phyloP scores from a whole-genome alignment of 129 eudicot species.

The Saussurea involucrata region DNA sequence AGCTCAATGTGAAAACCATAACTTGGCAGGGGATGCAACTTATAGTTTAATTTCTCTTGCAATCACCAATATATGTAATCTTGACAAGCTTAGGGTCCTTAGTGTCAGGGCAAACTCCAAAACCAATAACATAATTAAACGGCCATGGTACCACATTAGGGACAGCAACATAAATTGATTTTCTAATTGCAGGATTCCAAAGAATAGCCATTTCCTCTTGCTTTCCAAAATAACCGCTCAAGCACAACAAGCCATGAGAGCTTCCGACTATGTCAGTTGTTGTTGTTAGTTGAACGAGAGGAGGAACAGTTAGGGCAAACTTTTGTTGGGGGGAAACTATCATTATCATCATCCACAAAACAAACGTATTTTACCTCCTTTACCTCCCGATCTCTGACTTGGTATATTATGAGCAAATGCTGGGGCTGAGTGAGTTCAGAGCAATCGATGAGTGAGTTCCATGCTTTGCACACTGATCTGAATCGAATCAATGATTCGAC shows the following conservation, averaged over 20 bases:
- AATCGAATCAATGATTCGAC: too few relatives aligned
- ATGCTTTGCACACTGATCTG: too few relatives aligned
- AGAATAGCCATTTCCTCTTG: constrained; percentile 13
- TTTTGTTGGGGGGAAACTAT: too few relatives aligned
- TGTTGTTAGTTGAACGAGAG: neutral
- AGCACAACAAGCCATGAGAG: constrained; percentile 39
- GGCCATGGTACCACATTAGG: neutral
- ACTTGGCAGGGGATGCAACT: neutral
- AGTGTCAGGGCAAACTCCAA: constrained; percentile 32
- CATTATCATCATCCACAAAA: too few relatives aligned
- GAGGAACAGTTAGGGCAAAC: too few relatives aligned
- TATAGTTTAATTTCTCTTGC: neutral
- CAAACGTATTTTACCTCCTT: too few relatives aligned
- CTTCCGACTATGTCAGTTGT: constrained; percentile 28
- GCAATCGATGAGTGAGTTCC: too few relatives aligned
- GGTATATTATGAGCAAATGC: too few relatives aligned
- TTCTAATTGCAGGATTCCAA: constrained; percentile 40
- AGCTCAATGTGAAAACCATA: constrained; percentile 26
- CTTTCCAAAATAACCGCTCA: neutral
- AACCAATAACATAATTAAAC: constrained; percentile 31
- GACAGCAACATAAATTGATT: neutral
- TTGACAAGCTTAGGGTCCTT: constrained; percentile 27
- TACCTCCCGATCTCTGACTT: too few relatives aligned
- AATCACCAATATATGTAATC: constrained; percentile 21
- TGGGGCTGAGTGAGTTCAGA: too few relatives aligned